These are phyloP conservation scores for Yamadazyma friedrichii DNA, from an alignment of 1,139 yeast species.

Conservation along the genomic window DNA sequence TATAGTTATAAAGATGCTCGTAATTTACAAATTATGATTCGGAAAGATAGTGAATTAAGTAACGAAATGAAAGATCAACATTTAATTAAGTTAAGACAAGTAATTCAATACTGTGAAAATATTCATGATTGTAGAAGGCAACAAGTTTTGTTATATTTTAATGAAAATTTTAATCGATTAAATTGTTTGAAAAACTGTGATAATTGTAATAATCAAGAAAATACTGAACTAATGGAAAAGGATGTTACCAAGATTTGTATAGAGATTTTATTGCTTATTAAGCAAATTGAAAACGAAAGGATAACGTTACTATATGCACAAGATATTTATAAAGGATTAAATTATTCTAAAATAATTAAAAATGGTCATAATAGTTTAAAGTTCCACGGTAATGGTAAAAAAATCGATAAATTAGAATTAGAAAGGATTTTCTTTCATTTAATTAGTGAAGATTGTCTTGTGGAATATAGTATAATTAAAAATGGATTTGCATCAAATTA, in stretches of 20 bases:
- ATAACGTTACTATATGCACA: conserved; percentile 82
- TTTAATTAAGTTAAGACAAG: conserved; percentile 73
- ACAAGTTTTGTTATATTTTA: conserved; percentile 86
- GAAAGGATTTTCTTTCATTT: conserved; percentile 82
- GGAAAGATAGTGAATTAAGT: conserved; percentile 68
- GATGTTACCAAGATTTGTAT: conserved; percentile 73
- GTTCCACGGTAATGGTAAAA: conserved; percentile 70
- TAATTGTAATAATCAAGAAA: conserved; percentile 62
- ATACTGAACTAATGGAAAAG: conserved; percentile 46
- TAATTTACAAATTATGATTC: conserved; percentile 71
- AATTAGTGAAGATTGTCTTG: conserved; percentile 63
- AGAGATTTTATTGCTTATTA: conserved; percentile 59
- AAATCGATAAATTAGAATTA: conserved; percentile 60
- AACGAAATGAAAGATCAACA: conserved; percentile 73
- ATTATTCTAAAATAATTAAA: conserved; percentile 55
- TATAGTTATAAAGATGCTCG: conserved; percentile 78
- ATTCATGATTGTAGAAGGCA: conserved; percentile 85
- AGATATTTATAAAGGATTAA: conserved; percentile 80
- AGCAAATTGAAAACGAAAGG: conserved; percentile 51
- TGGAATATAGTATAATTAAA: conserved; percentile 71
- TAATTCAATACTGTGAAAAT: conserved; percentile 90
- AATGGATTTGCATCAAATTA: conserved; percentile 81
- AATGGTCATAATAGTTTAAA: conserved; percentile 61
- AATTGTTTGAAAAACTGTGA: conserved; percentile 79
- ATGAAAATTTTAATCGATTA: conserved; percentile 70